A percentile compares a stretch with the other conserved stretches of the same genome.
Conservation (phyloP, 73 alveolate species). For the Loxodes magnus region DNA sequence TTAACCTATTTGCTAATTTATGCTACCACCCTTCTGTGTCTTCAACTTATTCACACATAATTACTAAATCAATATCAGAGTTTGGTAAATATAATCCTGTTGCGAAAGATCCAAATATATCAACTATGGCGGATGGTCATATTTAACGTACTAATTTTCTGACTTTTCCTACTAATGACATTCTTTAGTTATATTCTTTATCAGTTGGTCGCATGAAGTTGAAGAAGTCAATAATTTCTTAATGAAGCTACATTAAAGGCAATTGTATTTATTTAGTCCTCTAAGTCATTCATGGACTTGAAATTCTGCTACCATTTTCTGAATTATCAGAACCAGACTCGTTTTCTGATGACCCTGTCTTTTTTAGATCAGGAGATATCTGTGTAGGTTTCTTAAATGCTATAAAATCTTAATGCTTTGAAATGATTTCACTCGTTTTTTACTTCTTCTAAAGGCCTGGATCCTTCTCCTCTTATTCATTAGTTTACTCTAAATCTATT, state of each 20-base stretch:
- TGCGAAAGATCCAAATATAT: conserved; percentile 85
- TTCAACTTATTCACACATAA: conserved; percentile 13
- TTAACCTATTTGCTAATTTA: conserved; percentile 20
- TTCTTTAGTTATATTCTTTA: conserved; percentile 43
- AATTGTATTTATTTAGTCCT: too few species aligned
- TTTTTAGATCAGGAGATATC: too few species aligned
- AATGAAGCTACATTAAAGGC: conserved; percentile 77
- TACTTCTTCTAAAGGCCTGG: too few species aligned
- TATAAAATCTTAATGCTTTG: too few species aligned
- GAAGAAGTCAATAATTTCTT: conserved; percentile 90
- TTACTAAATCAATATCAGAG: conserved; percentile 87
- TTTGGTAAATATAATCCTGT: conserved; percentile 85
- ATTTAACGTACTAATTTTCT: conserved; percentile 13
- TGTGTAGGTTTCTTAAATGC: too few species aligned
- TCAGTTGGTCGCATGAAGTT: conserved; percentile 63
- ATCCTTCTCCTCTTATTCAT: too few species aligned
- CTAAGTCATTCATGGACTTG: too few species aligned
- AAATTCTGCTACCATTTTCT: too few species aligned
- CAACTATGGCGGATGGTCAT: conserved; percentile 38
- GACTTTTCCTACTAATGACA: conserved; percentile 38
- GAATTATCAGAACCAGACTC: too few species aligned
- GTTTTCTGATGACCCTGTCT: too few species aligned
- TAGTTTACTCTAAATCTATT: too few species aligned
- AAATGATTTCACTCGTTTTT: too few species aligned
- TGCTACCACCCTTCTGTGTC: conserved; percentile 23